A percentile compares a stretch with the other conserved stretches of the same genome.
These are phyloP conservation scores for Fusarium pseudonygamai DNA, from an alignment of 2,329 filamentous ascomycete species.

Conservation along the genomic window DNA sequence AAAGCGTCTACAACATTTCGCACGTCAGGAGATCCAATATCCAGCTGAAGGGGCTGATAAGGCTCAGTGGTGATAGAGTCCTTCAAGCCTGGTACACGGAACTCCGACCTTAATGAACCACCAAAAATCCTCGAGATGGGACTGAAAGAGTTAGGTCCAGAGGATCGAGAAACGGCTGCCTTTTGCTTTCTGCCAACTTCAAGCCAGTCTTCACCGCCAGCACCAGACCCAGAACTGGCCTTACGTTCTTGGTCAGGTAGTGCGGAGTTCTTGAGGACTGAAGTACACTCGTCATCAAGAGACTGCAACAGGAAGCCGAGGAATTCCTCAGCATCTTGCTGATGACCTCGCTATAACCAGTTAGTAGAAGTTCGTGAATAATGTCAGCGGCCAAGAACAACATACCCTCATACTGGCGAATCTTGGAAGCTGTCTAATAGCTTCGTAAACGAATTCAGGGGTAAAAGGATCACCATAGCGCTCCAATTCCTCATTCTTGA, in stretches of 20 bases:
- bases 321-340: conserved; percentile 98
- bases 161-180: conserved; percentile 84
- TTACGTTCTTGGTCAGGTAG: conserved; percentile 46
- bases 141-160: conserved; percentile 78
- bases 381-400: conserved; percentile 14
- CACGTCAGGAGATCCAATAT: conserved; percentile 88
- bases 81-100: conserved; percentile 86
- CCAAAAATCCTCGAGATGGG: conserved; percentile 96
- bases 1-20: conserved; percentile 93
- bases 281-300: conserved; percentile 89
- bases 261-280: conserved; percentile 66
- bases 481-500: conserved; percentile 87
- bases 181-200: conserved; percentile 96
- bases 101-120: conserved; percentile 87
- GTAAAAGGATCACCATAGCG: conserved; percentile 91
- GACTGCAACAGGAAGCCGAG: conserved; percentile 91
- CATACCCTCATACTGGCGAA: conserved; percentile 92
- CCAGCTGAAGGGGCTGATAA: conserved; percentile 92
- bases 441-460: conserved; percentile 94
- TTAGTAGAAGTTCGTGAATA: neutral
- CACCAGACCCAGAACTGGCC: conserved; percentile 41
- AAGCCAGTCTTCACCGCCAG: conserved; percentile 71
- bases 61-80: conserved; percentile 92
- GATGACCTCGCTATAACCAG: conserved; percentile 78
- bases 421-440: conserved; percentile 84